A percentile compares a stretch with the other conserved stretches of the same genome.
Conservation (phyloP, 352 stramenopile genomes). For the Globisporangium lucens region DNA sequence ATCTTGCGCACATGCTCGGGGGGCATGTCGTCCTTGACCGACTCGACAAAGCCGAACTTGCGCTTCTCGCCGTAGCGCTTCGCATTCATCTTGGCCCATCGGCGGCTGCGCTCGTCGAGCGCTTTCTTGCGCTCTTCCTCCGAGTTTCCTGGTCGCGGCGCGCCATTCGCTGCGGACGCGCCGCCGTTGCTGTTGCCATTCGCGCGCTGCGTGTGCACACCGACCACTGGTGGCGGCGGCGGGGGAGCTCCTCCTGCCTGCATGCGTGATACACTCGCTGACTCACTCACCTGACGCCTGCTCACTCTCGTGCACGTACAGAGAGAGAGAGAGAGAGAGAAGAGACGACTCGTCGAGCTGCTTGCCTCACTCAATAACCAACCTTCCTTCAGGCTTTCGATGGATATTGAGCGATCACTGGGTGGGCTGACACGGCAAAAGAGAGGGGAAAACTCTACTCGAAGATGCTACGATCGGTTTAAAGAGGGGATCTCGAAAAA, state of each 20-base stretch:
- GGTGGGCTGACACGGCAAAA: neutral
- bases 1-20: constrained; percentile 99
- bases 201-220: constrained; percentile 11
- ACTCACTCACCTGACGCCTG: constrained; percentile 1
- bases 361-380: constrained; percentile 9
- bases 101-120: constrained; percentile 78
- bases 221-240: constrained; percentile 23
- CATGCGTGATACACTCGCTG: constrained; percentile 7
- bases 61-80: constrained; percentile 95
- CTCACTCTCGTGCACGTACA: neutral
- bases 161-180: constrained; percentile 9
- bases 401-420: constrained; percentile 8
- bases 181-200: neutral
- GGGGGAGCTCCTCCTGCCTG: constrained; percentile 15
- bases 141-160: constrained; percentile 19
- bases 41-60: constrained; percentile 93
- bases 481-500: neutral
- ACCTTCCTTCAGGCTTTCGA: constrained; percentile 2
- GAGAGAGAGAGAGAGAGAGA: neutral
- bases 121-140: constrained; percentile 60
- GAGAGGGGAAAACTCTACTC: constrained; percentile 7
- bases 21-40: constrained; percentile 89
- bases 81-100: constrained; percentile 89
- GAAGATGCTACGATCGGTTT: neutral
- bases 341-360: constrained; percentile 2